Base-by-base conservation (phyloP, 1,284 basidiomycete species). In the Earliella scabrosa region DNA sequence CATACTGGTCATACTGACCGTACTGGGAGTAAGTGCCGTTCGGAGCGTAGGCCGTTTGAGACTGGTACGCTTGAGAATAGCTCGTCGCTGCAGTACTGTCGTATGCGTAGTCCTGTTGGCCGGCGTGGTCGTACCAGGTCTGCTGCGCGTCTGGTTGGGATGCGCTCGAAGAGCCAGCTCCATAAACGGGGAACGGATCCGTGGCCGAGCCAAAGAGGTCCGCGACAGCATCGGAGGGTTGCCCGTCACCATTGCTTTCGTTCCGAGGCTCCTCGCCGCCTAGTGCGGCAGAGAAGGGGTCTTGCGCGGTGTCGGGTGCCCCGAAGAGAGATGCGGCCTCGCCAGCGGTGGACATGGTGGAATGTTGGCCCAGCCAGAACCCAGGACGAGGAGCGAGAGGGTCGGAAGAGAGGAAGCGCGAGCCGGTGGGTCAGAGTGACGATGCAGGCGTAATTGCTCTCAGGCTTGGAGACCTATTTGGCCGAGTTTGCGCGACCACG, bases 251-350 rank as follows among this genome's bases (percentile, higher is more conserved):
- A 40, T 45, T 29, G 39, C 43, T 23, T 43, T 53, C 38, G 39
- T 58, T 50, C 54, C 43, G 52, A 64, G 51, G 32, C 50, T 73
- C 71, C 56, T 69, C 61, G 61, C 69, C 73, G 39, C 83, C 86
- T 56, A 87, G 77, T 54, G 79, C 61, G 46, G 58, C 74, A 56
- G 86, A 80, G 73, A 91, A 91, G 40, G 83, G 83, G 74, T 90
- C 88, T 34, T 79, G 77, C 21, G 76, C 75, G 52, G 81, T 66
- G 68, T 90, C 76, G 24, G 83, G 80, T 41, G 81, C 73, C 50
- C 84, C 87, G 75, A 92, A 92, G 41, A 92, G 84, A 54, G 87
- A 84, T 52, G 90, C 87, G 45, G 90, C 90, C 64, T 88, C 84
- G 77, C 90, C 88, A 54, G 87, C 82, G 55, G 79, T 75, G 70